phyloP scores from a whole-genome alignment of 345 rosid genomes.

The Populus pruinosa region DNA sequence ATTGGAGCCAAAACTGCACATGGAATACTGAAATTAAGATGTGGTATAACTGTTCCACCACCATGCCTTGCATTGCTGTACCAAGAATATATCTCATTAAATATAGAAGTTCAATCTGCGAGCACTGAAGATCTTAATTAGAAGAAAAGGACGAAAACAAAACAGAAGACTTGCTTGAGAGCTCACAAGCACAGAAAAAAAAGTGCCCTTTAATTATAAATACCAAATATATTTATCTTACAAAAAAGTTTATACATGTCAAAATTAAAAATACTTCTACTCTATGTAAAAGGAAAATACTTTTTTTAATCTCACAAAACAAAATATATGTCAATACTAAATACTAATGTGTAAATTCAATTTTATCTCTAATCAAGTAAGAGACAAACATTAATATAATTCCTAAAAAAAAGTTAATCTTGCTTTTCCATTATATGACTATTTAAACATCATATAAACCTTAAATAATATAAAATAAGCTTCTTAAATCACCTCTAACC shows the following conservation, averaged over 20 bases:
- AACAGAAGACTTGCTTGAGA: background rate
- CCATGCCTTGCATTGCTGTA: conserved; percentile 90
- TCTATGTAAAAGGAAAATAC: no score
- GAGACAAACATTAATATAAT: no score
- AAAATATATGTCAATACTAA: background rate
- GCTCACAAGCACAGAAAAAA: background rate
- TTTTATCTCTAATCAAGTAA: no score
- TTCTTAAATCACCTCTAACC: no score
- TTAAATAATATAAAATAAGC: no score
- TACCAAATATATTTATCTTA: no score
- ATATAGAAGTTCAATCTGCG: conserved; percentile 2
- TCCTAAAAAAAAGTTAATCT: no score
- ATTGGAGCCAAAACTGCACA: conserved; percentile 70
- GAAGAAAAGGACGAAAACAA: background rate
- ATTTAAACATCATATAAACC: no score
- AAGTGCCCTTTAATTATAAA: background rate
- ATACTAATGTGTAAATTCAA: no score
- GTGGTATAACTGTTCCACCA: conserved; percentile 79
- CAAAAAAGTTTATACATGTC: no score
- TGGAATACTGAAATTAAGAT: conserved; percentile 94
- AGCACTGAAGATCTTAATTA: background rate
- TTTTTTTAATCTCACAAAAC: background rate
- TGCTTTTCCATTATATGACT: no score
- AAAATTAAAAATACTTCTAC: no score
- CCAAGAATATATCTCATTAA: conserved; percentile 21